Evolutionary conservation across 345 rosid species (phyloP).

Genomic region (Arabis hirsuta): DNA sequence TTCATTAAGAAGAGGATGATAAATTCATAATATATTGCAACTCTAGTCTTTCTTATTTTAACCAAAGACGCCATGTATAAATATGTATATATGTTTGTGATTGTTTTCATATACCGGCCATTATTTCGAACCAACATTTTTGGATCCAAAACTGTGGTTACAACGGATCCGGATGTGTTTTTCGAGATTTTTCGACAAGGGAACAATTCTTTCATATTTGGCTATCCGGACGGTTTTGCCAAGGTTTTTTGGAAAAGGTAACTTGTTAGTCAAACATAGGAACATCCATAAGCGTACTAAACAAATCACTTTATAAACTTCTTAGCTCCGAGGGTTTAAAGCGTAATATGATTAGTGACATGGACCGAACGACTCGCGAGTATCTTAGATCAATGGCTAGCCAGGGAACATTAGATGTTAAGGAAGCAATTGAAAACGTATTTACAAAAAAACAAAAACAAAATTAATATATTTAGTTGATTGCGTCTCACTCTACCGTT

Average conservation of each 20-base stretch:
- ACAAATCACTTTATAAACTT: constrained; percentile 35
- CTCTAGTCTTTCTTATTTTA: no score
- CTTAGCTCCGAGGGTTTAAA: constrained; percentile 46
- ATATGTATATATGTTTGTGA: no score
- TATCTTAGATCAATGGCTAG: constrained; percentile 38
- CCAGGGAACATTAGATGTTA: constrained; percentile 12
- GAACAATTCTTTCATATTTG: neutral
- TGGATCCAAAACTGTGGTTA: constrained; percentile 20
- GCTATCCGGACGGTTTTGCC: constrained; percentile 12
- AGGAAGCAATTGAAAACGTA: constrained; percentile 4
- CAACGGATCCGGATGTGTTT: constrained; percentile 9
- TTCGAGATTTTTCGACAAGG: constrained; percentile 18
- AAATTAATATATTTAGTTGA: no score
- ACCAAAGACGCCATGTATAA: no score
- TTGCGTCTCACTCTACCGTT: no score
- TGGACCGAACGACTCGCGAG: constrained; percentile 31
- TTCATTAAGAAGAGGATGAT: neutral
- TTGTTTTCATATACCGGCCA: constrained; percentile 1
- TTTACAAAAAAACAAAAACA: no score
- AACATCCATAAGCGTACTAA: constrained; percentile 41
- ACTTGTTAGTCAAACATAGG: constrained; percentile 29
- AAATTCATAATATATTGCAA: neutral
- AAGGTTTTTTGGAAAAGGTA: constrained; percentile 29
- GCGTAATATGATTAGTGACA: constrained; percentile 24
- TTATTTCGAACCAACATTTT: constrained; percentile 14